These are phyloP conservation scores for Pontederia crassipes DNA, from an alignment of 176 grass and related monocot genomes.

Conservation along the genomic window DNA sequence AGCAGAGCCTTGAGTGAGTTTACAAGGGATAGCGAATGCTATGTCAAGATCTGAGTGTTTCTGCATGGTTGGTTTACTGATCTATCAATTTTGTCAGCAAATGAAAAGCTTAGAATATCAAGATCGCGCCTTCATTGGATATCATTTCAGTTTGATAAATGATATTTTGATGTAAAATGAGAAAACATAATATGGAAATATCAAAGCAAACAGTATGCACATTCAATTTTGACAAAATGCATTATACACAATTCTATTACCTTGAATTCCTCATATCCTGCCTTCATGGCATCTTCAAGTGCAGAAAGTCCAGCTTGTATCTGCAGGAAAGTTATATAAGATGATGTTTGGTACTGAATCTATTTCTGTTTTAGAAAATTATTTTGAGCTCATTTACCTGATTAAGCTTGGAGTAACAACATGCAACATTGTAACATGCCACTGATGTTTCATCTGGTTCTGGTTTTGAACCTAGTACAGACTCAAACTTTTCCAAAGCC, in stretches of 20 bases:
- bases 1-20: too few relatives aligned
- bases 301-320: constrained; percentile 73
- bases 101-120: neutral
- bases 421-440: constrained; percentile 92
- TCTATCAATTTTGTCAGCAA: neutral
- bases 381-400: constrained; percentile 28
- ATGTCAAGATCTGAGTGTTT: too few relatives aligned
- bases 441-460: constrained; percentile 52
- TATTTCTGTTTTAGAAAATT: neutral
- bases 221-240: neutral
- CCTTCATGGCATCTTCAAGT: constrained; percentile 68
- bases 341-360: constrained; percentile 17
- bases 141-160: too few relatives aligned
- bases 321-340: constrained; percentile 25
- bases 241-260: constrained; percentile 22
- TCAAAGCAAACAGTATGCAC: neutral
- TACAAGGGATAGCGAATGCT: too few relatives aligned
- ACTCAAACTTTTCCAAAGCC: constrained; percentile 90
- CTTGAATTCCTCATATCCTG: constrained; percentile 88
- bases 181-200: neutral
- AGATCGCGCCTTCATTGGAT: neutral
- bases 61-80: too few relatives aligned
- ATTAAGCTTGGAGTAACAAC: constrained; percentile 87
- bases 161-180: too few relatives aligned
- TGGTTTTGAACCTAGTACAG: constrained; percentile 73